A percentile compares a stretch with the other conserved stretches of the same genome.
phyloP scores from a whole-genome alignment of 2,329 filamentous ascomycete species.

The Trichoderma guizhouense region DNA sequence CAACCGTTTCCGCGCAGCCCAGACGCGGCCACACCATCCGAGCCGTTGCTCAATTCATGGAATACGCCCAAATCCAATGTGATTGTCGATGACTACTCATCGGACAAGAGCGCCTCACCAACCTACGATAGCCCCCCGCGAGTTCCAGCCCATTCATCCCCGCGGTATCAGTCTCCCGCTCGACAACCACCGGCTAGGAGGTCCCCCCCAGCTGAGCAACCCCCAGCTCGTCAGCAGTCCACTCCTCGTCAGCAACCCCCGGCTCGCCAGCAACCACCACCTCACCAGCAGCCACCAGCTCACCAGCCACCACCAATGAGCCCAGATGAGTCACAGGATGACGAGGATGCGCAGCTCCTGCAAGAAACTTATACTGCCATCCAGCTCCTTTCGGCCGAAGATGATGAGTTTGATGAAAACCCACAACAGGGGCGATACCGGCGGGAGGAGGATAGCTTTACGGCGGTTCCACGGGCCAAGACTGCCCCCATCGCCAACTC shows the following conservation, averaged over 20 bases:
- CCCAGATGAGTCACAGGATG: constrained; percentile 42
- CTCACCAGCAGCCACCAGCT: neutral
- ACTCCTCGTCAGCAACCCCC: neutral
- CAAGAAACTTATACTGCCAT: constrained; percentile 51
- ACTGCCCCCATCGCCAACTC: constrained; percentile 30
- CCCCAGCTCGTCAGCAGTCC: neutral
- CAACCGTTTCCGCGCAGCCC: constrained; percentile 45
- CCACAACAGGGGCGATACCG: constrained; percentile 32
- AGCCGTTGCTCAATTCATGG: constrained; percentile 48
- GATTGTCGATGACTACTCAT: constrained; percentile 43
- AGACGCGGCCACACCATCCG: constrained; percentile 43
- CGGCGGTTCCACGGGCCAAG: constrained; percentile 30
- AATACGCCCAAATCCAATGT: constrained; percentile 44
- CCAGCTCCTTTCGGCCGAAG: constrained; percentile 39
- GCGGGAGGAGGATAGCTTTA: constrained; percentile 40
- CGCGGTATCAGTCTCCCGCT: constrained; percentile 7
- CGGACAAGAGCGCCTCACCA: constrained; percentile 33
- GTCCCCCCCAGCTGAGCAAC: neutral
- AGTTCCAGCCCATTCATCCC: constrained; percentile 39
- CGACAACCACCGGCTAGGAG: neutral
- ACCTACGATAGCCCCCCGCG: constrained; percentile 38
- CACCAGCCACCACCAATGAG: constrained; percentile 30
- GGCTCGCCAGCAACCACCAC: constrained; percentile 24
- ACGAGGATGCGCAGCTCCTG: constrained; percentile 53
- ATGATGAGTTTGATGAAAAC: constrained; percentile 22